Evolutionary conservation across 2,329 filamentous ascomycete species (phyloP).

Genomic region (Penicillium oxalicum): DNA sequence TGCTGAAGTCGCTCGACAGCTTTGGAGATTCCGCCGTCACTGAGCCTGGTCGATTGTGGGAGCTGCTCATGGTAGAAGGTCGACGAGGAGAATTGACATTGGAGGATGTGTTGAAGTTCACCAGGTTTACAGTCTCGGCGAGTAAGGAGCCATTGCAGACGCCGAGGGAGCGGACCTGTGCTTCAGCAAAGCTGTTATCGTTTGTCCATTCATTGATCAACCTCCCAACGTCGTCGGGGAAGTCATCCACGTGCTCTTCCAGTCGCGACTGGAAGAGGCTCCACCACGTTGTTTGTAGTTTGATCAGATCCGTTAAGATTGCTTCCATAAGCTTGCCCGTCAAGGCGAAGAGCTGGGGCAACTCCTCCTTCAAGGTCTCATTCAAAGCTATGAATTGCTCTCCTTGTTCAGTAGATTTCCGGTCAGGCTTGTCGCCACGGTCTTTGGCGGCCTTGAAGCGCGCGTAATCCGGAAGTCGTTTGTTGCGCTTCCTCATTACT

Average conservation of each 20-base stretch:
- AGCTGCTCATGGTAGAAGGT: constrained; percentile 47
- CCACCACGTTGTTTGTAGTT: constrained; percentile 79
- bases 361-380: constrained; percentile 84
- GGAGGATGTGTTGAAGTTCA: constrained; percentile 55
- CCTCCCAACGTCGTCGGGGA: constrained; percentile 61
- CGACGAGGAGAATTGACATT: constrained; percentile 41
- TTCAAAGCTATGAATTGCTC: constrained; percentile 90
- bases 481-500: constrained; percentile 90
- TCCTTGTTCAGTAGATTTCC: constrained; percentile 74
- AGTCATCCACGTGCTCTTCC: constrained; percentile 63
- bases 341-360: constrained; percentile 73
- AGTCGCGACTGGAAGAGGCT: constrained; percentile 79
- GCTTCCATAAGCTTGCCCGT: constrained; percentile 80
- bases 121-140: constrained; percentile 52
- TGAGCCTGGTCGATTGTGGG: constrained; percentile 55
- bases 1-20: constrained; percentile 60
- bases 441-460: constrained; percentile 72
- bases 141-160: constrained; percentile 69
- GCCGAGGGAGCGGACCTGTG: constrained; percentile 62
- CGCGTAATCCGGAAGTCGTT: constrained; percentile 84
- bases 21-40: constrained; percentile 59
- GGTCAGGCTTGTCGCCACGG: constrained; percentile 76
- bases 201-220: constrained; percentile 71
- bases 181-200: constrained; percentile 72
- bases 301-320: constrained; percentile 75